Conservation (phyloP, 2,329 filamentous ascomycete genomes). For the Magnaporthiopsis poae region DNA sequence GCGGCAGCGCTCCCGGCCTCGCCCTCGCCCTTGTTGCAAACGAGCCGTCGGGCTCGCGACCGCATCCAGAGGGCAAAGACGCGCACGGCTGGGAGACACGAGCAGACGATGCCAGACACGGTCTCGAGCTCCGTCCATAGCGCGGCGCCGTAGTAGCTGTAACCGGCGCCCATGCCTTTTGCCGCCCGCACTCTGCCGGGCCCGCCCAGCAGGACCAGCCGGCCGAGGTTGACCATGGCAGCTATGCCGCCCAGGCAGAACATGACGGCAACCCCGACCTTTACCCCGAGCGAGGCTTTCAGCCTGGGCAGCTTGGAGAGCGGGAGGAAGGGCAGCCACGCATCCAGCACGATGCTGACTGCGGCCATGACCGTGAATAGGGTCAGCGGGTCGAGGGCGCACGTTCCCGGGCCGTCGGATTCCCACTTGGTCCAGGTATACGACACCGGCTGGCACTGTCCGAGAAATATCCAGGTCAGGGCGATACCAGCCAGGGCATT, state of each 20-base stretch:
- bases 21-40: not conserved
- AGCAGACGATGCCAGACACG: not conserved
- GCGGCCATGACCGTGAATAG: not conserved
- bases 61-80: not conserved
- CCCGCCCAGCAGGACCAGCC: not conserved
- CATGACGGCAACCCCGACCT: not conserved
- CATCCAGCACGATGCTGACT: not conserved
- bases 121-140: not conserved
- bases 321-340: not conserved
- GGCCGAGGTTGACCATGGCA: not conserved
- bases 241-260: not conserved
- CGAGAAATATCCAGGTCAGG: not conserved
- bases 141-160: not conserved
- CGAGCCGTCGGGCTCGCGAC: not conserved
- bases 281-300: not conserved
- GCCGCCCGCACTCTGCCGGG: not conserved
- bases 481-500: not conserved
- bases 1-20: too few species aligned
- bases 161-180: too few species aligned
- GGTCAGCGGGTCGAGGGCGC: not conserved
- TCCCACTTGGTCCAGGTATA: not conserved
- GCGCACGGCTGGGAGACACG: not conserved
- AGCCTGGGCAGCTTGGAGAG: not conserved
- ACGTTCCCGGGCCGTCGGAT: not conserved
- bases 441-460: not conserved